phyloP scores from a whole-genome alignment of 176 grass and related monocot species.

The Chrysopogon serrulatus region DNA sequence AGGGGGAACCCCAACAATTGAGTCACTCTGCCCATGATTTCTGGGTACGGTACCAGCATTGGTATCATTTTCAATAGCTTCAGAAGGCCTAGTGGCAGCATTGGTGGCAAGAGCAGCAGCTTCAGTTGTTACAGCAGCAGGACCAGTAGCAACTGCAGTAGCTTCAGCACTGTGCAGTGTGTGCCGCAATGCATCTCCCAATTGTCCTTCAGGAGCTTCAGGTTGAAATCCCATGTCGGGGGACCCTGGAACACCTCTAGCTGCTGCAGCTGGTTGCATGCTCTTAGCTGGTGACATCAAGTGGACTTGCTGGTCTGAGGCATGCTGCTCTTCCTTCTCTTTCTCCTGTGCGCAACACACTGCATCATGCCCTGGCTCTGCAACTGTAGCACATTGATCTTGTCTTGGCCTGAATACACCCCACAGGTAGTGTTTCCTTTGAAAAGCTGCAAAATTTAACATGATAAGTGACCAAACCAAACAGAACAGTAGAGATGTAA shows the following conservation, averaged over 20 bases:
- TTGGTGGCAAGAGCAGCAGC: background rate
- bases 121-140: too few species aligned
- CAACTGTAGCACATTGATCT: background rate
- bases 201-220: background rate
- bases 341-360: background rate
- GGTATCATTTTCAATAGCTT: too few species aligned
- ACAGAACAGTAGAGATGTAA: too few species aligned
- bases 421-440: constrained; percentile 46
- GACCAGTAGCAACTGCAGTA: too few species aligned
- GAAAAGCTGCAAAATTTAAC: constrained; percentile 6
- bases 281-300: background rate
- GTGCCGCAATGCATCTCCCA: background rate
- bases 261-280: background rate
- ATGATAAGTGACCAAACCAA: too few species aligned
- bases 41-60: too few species aligned
- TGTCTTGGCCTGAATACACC: constrained; percentile 30
- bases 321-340: background rate
- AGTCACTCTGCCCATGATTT: background rate
- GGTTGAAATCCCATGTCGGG: background rate
- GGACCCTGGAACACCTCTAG: background rate
- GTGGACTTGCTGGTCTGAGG: background rate
- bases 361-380: background rate
- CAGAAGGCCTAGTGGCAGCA: too few species aligned
- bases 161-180: too few species aligned
- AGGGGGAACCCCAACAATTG: background rate